Evolutionary conservation across 768 basidiomycete species (phyloP).

Genomic region (Tephrocybe sp.): DNA sequence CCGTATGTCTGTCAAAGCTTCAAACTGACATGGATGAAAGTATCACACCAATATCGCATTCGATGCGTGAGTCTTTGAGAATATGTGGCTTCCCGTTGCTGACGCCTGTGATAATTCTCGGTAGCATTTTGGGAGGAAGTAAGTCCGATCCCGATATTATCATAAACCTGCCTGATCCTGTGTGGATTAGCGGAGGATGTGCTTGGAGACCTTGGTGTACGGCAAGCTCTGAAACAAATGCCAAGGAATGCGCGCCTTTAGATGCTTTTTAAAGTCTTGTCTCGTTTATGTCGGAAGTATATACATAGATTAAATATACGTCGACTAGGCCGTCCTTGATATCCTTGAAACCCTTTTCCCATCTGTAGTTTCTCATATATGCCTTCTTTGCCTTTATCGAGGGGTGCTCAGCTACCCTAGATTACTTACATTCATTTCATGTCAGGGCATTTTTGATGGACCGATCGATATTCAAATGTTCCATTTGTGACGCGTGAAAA

Average conservation of each 20-base stretch:
- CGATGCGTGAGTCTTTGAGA: conserved; percentile 22
- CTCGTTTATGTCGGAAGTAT: no score
- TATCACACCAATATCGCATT: conserved; percentile 24
- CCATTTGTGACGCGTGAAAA: background rate
- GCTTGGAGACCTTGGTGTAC: conserved; percentile 57
- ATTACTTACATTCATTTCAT: no score
- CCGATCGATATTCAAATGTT: conserved; percentile 1
- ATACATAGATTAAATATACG: no score
- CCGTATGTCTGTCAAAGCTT: background rate
- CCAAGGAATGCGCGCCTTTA: conserved; percentile 50
- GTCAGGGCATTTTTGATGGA: no score
- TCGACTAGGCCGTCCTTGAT: no score
- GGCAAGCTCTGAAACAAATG: conserved; percentile 58
- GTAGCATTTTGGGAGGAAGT: conserved; percentile 26
- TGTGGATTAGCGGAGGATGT: conserved; percentile 49
- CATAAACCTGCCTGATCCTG: background rate
- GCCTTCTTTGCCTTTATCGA: no score
- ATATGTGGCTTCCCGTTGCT: background rate
- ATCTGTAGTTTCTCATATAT: no score
- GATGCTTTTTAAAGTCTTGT: no score
- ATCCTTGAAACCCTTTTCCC: no score
- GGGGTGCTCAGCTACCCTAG: no score
- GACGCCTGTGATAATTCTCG: background rate
- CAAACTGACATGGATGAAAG: conserved; percentile 10
- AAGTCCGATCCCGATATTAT: background rate